Base-by-base conservation (phyloP, 805 yeast genomes). In the Pachysolen tannophilus region DNA sequence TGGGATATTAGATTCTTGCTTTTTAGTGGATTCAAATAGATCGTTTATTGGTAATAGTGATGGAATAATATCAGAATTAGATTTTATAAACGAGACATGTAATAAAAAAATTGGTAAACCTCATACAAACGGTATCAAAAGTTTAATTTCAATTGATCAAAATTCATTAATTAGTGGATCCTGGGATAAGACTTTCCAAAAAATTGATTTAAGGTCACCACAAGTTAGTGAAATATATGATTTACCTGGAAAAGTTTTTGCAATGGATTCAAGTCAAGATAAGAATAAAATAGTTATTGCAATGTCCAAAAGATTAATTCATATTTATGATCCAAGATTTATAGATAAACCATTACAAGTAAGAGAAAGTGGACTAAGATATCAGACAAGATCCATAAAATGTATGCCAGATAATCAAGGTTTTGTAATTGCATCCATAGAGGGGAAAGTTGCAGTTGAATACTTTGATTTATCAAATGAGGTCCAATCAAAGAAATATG, bases 391-490 rank as follows among this genome's bases (percentile, higher is more conserved):
- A 31, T 70, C 69, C 17, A 46, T 83, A 24, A 65, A 63, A 42
- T 59, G 75, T 26, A 65, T 76, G 44, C 81, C 82, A 0, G 57
- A 64, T 36, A 67, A 67, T 3, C 52, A 59, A 43, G 92, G 80
- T 6, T 79, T 71, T 51, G 85, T 79, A 0, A 67, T 78, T 21
- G 64, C 85, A 19, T 78, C 90, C 1, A 65, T 85, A n/a, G 94
- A 84, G 47, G 95, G 95, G 0, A 61, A 94, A 20, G 86, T 82
- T 1, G 77, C 87, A 0, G 71, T 85, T 19, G 90, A 84, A 42
- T 78, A 66, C 46, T 72, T 78, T 35, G 73, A 76, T 36, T 68
- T 73, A 4, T 53, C 66, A 3, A 62, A 66, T 2, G 57, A 58
- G 29, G 48, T 49, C 4, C 69, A 59, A 34, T 44, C 54, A 2